phyloP scores from a whole-genome alignment of 2,329 filamentous ascomycete genomes.

The Lasiodiplodia hormozganensis region DNA sequence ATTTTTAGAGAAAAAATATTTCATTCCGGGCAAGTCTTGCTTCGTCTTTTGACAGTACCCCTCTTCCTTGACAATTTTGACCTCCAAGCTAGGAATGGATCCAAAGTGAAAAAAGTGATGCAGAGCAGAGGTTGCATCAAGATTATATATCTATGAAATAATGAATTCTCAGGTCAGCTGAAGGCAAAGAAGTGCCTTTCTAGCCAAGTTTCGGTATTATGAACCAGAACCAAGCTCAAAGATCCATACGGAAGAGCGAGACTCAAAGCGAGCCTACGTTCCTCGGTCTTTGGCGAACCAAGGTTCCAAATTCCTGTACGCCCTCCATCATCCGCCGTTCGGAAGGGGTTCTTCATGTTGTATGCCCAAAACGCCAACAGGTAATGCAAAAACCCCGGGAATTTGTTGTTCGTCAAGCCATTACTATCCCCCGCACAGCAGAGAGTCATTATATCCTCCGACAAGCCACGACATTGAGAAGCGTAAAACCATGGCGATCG shows the following conservation, averaged over 20 bases:
- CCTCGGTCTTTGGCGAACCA: neutral
- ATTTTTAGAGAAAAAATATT: neutral
- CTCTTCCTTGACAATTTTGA: neutral
- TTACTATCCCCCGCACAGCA: conserved; percentile 19
- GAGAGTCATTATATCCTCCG: conserved; percentile 26
- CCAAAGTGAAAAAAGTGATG: neutral
- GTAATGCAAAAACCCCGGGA: conserved; percentile 12
- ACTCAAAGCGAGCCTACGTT: neutral
- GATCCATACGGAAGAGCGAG: neutral
- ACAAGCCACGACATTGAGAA: conserved; percentile 12
- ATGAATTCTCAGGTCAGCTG: neutral
- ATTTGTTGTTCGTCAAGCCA: conserved; percentile 23
- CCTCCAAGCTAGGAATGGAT: neutral
- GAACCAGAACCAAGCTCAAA: conserved; percentile 2
- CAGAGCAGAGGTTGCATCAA: neutral
- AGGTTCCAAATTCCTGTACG: conserved; percentile 6
- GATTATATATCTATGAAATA: conserved; percentile 19
- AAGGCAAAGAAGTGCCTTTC: neutral
- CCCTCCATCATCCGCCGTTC: neutral
- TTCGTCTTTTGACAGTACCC: neutral
- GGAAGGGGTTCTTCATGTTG: neutral
- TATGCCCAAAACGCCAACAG: conserved; percentile 17
- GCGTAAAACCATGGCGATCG: conserved; percentile 3
- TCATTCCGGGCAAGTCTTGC: neutral
- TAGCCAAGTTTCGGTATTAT: conserved; percentile 6